A percentile compares a stretch with the other conserved stretches of the same genome.
These are phyloP conservation scores for Camellia lanceoleosa DNA, from an alignment of 148 eudicot genomes.

Conservation along the genomic window DNA sequence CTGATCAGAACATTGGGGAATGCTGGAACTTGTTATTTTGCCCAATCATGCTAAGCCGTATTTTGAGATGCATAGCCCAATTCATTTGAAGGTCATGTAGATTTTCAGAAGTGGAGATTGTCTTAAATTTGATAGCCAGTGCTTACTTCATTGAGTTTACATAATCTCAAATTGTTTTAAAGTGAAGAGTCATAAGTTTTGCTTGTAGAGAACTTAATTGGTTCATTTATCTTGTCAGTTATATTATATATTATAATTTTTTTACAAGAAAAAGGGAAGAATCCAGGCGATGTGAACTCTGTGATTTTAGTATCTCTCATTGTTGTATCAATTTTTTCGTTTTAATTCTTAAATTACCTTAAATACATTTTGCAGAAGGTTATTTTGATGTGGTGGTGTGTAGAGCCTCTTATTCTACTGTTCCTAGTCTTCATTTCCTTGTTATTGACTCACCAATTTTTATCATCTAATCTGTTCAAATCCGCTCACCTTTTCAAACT, in stretches of 20 bases:
- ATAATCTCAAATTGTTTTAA: background rate
- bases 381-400: background rate
- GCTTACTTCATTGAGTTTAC: background rate
- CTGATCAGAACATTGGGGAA: slow-evolving; percentile 23
- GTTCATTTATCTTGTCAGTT: slow-evolving; percentile 1
- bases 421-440: background rate
- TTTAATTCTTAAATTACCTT: background rate
- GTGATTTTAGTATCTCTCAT: background rate
- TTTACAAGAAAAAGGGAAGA: no score
- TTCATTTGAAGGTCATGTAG: background rate
- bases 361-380: no score
- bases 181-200: background rate
- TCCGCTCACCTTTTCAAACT: no score
- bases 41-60: background rate
- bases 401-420: background rate
- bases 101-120: background rate
- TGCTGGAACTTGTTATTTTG: background rate
- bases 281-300: background rate
- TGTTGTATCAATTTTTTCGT: background rate
- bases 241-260: no score
- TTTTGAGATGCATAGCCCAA: background rate
- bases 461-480: no score
- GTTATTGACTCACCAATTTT: background rate
- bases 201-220: background rate
- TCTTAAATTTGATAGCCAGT: background rate